A percentile compares a stretch with the other conserved stretches of the same genome.
These are phyloP conservation scores for Talaromyces liani DNA, from an alignment of 495 filamentous ascomycete species.

Conservation along the genomic window DNA sequence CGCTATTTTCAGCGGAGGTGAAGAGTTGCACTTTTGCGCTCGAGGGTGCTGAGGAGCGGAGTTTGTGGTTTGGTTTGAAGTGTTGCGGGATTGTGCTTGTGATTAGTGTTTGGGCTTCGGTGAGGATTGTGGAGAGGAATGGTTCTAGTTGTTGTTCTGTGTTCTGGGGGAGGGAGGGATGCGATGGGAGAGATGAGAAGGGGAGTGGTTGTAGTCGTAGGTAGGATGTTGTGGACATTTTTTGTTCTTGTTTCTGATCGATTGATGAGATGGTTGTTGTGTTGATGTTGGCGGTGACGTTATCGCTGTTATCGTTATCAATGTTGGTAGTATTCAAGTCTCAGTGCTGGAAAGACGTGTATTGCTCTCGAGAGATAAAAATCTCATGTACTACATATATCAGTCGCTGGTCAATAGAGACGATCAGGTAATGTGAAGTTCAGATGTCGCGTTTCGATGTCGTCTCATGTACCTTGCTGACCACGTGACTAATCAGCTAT, in stretches of 20 bases:
- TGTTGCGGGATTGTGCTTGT: slow-evolving; percentile 25
- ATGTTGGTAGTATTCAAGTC: not conserved
- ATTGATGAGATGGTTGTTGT: not conserved
- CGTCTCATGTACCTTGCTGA: not conserved
- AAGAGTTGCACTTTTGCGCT: slow-evolving; percentile 38
- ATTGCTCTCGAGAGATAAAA: not conserved
- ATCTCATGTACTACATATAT: not conserved
- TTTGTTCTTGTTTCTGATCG: not conserved
- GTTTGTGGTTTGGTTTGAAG: slow-evolving; percentile 20
- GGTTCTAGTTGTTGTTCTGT: slow-evolving; percentile 12
- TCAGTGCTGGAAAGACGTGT: not conserved
- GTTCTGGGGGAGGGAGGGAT: slow-evolving; percentile 18
- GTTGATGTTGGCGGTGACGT: not conserved
- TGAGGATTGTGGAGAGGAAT: slow-evolving; percentile 30
- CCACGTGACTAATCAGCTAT: not conserved
- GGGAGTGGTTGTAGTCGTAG: slow-evolving; percentile 15
- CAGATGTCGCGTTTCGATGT: not conserved
- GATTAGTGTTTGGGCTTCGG: slow-evolving; percentile 51
- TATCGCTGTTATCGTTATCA: not conserved
- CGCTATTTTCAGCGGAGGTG: slow-evolving; percentile 17
- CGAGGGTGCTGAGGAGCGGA: slow-evolving; percentile 32
- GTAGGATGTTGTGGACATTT: not conserved
- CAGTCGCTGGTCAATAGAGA: not conserved
- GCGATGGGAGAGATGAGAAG: slow-evolving; percentile 24
- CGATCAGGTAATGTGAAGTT: too few species aligned